These are phyloP conservation scores for Fusarium sp. DNA, from an alignment of 2,329 filamentous ascomycete species.

Conservation along the genomic window DNA sequence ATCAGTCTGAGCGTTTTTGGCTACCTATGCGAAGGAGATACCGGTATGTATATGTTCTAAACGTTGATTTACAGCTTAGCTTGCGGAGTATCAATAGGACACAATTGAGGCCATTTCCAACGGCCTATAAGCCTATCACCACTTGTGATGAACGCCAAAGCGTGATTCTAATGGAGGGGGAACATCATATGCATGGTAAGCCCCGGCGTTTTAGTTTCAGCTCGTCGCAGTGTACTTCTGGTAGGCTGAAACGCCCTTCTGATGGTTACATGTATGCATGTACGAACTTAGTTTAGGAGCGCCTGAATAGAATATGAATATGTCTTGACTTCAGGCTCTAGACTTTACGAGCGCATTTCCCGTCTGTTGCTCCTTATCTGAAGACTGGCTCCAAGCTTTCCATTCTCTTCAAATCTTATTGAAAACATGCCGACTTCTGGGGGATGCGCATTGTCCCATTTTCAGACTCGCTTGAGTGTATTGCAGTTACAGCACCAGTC, in stretches of 20 bases:
- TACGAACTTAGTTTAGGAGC: too few species aligned
- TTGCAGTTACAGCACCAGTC: background rate
- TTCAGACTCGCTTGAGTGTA: background rate
- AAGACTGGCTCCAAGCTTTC: background rate
- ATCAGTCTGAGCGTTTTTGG: background rate
- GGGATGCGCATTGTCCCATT: background rate
- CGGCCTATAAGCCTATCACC: background rate
- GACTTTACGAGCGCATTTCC: background rate
- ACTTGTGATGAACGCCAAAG: background rate
- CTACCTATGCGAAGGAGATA: background rate
- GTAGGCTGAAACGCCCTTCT: background rate
- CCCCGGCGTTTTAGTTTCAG: background rate
- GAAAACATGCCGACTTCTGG: background rate
- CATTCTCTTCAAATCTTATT: background rate
- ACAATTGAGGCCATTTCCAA: background rate
- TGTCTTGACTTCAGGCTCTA: background rate
- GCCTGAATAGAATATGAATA: background rate
- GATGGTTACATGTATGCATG: background rate
- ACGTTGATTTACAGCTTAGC: background rate
- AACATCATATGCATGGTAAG: background rate
- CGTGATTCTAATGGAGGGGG: background rate
- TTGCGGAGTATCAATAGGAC: background rate
- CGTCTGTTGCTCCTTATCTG: background rate
- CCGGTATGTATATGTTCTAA: background rate
- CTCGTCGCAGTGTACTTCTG: background rate